Base-by-base conservation (phyloP, 164 flowering plant species). In the Chimonanthus salicifolius region DNA sequence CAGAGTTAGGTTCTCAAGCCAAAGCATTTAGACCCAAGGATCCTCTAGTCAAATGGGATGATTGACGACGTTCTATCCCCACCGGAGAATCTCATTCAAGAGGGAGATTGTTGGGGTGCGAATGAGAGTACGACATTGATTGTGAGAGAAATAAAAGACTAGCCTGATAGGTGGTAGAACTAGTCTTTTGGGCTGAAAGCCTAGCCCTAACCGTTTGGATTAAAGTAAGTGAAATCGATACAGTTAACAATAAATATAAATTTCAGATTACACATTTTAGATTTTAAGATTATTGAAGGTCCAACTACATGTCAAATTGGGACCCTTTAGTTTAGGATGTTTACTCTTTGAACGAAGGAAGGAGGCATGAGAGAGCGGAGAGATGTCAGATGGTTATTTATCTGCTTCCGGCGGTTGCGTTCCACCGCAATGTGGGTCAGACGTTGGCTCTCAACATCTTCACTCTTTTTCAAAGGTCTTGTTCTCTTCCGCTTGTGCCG, bases 391-490 rank as follows among this genome's bases (percentile, higher is more conserved):
- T 87, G 85, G 20, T 86, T 88, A 66, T 87, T 89, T 89, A 89
- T 86, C 71, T 85, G 90, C 46, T 88, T 83, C 67, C 92, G 72
- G 67, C 92, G 81, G 83, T 89, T 89, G 49, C 92, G 81, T 69
- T 89, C 92, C 2, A 87, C 89, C 4, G 88, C 90, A 84, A 89
- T 89, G 85, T 89, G 92, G 67, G 90, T 85, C 90, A 85, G 86
- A 33, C 92, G 75, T 69, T 88, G 94, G 77, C 71, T 84, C 75
- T 87, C 91, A 1, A 85, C 84, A 62, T 89, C 94, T 64, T 87
- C 85, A 51, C 85, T 84, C 81, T 88, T 88, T 81, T 85, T 87
- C 51, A 71, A 68, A 9, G 81, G 80, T 74, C 73, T 84, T 3
- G 85, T 68, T 60, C 92, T 71, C 81, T 84, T 87, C 74, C 76